Evolutionary conservation across 148 eudicot species (phyloP).

Genomic region (Chenopodium suecicum): DNA sequence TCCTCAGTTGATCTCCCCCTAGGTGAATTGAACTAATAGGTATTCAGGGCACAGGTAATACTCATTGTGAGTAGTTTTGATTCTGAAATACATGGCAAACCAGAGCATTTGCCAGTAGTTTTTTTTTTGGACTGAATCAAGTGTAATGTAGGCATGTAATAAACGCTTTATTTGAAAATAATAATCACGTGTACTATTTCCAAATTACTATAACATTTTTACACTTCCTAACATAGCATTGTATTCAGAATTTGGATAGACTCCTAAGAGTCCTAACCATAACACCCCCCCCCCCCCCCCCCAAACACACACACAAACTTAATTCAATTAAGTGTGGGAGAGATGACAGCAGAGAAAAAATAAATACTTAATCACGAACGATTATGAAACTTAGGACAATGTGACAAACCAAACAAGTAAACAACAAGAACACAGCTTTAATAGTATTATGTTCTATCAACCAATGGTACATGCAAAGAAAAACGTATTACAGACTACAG

Average conservation of each 20-base stretch:
- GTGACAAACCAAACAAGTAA: no score
- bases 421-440: background rate
- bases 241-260: background rate
- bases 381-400: no score
- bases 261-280: no score
- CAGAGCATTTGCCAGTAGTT: background rate
- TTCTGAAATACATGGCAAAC: background rate
- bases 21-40: background rate
- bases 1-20: background rate
- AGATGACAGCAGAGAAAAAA: no score
- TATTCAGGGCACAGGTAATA: background rate
- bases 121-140: background rate
- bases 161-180: no score
- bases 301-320: background rate
- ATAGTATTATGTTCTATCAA: no score
- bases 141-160: background rate
- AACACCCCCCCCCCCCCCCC: no score
- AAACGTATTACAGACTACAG: no score
- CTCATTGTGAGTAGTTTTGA: background rate
- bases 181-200: no score
- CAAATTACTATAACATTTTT: background rate
- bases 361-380: no score
- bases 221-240: background rate
- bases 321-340: background rate
- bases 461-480: no score